These are phyloP conservation scores for Salvia rosmarinus DNA, from an alignment of 257 asterid species.

Conservation along the genomic window DNA sequence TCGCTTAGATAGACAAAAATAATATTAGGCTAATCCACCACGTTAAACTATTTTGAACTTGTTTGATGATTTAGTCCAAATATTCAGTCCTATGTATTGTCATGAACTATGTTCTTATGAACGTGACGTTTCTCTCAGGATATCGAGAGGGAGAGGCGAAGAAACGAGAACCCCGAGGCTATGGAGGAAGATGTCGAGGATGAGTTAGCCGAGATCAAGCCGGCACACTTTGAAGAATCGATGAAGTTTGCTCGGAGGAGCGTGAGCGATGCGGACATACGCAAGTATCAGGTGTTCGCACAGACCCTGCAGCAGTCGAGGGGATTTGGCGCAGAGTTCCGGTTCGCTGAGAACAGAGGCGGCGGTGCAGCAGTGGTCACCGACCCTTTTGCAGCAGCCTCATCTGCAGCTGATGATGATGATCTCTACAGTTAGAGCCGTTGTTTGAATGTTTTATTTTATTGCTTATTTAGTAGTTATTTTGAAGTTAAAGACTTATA, in stretches of 20 bases:
- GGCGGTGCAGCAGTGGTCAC: conserved; percentile 32
- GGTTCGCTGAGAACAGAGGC: conserved; percentile 45
- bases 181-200: conserved; percentile 71
- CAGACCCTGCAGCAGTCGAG: conserved; percentile 72
- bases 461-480: no score
- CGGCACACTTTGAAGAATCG: conserved; percentile 64
- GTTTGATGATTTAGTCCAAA: no score
- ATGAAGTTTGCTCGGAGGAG: conserved; percentile 67
- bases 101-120: neutral
- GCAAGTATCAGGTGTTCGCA: conserved; percentile 62
- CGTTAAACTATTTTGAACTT: no score
- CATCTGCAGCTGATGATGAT: conserved; percentile 51
- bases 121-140: conserved; percentile 37
- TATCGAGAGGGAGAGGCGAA: conserved; percentile 56
- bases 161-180: conserved; percentile 53
- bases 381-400: conserved; percentile 53
- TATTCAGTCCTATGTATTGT: no score
- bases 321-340: conserved; percentile 58
- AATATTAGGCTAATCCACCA: no score
- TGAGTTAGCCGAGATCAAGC: conserved; percentile 58
- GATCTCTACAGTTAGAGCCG: conserved; percentile 36
- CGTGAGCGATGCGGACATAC: conserved; percentile 58
- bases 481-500: neutral
- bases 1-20: no score
- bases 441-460: neutral